A percentile compares a stretch with the other conserved stretches of the same genome.
Conservation (phyloP, 495 filamentous ascomycete species). For the Penicillium soppii region DNA sequence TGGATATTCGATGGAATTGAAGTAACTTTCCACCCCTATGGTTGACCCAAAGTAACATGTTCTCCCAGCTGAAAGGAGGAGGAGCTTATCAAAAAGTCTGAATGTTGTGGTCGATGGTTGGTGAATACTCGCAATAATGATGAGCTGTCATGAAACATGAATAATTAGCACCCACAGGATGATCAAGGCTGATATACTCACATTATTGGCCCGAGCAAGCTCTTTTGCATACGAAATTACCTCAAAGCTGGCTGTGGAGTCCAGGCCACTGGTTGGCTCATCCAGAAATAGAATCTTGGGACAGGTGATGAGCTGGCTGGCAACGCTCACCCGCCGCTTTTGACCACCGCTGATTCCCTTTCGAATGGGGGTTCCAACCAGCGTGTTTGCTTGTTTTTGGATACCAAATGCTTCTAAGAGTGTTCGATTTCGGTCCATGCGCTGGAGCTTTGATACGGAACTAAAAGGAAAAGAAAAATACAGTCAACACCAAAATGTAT, state of each 20-base stretch:
- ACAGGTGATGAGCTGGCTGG: slow-evolving; percentile 73
- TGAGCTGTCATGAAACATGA: slow-evolving; percentile 38
- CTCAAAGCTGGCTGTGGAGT: slow-evolving; percentile 67
- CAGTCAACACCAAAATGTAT: not conserved
- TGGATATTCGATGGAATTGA: slow-evolving; percentile 53
- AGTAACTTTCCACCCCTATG: slow-evolving; percentile 51
- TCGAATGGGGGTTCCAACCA: slow-evolving; percentile 75
- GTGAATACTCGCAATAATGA: slow-evolving; percentile 78
- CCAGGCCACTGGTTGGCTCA: slow-evolving; percentile 78
- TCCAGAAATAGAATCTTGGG: slow-evolving; percentile 80
- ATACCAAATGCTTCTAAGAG: slow-evolving; percentile 63
- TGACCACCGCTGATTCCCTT: slow-evolving; percentile 82
- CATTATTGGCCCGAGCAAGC: slow-evolving; percentile 64
- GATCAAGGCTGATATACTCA: slow-evolving; percentile 27
- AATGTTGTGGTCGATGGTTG: slow-evolving; percentile 78
- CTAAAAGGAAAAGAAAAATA: slow-evolving; percentile 17
- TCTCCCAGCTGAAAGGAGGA: slow-evolving; percentile 67
- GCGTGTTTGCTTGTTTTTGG: slow-evolving; percentile 57
- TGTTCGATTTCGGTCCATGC: slow-evolving; percentile 51
- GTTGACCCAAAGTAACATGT: slow-evolving; percentile 69
- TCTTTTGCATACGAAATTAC: slow-evolving; percentile 64
- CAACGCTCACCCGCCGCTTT: slow-evolving; percentile 74
- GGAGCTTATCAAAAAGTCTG: slow-evolving; percentile 73
- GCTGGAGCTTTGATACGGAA: slow-evolving; percentile 44
- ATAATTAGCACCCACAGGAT: not conserved